These are phyloP conservation scores for Puccinia polysora DNA, from an alignment of 1,284 basidiomycete species.

Conservation along the genomic window DNA sequence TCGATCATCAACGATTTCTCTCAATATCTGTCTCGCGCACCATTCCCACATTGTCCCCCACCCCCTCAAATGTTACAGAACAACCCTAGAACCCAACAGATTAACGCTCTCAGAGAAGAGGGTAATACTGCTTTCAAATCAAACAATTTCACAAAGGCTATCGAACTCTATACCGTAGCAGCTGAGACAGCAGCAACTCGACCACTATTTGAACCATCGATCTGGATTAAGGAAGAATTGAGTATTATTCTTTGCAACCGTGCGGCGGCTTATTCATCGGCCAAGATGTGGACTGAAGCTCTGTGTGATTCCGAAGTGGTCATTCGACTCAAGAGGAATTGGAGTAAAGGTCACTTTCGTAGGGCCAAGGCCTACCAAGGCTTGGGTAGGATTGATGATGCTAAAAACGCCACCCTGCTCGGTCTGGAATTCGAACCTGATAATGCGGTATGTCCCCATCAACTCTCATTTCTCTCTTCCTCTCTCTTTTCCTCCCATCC, in stretches of 20 bases:
- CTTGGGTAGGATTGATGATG: constrained; percentile 68
- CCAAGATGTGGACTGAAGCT: constrained; percentile 72
- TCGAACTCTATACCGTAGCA: constrained; percentile 77
- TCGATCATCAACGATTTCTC: constrained; percentile 33
- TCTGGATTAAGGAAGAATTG: constrained; percentile 79
- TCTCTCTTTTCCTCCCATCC: too few relatives aligned
- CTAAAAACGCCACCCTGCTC: constrained; percentile 72
- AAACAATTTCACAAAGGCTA: constrained; percentile 68
- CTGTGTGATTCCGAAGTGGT: constrained; percentile 88
- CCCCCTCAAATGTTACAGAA: constrained; percentile 71
- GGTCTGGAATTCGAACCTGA: constrained; percentile 85
- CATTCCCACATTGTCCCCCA: constrained; percentile 58
- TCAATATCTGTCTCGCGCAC: constrained; percentile 20
- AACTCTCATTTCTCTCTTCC: too few relatives aligned
- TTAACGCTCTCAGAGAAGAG: constrained; percentile 76
- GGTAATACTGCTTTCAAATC: constrained; percentile 81
- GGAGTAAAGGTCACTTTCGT: constrained; percentile 94
- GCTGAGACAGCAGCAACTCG: constrained; percentile 74
- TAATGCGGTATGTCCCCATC: constrained; percentile 59
- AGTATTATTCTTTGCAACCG: constrained; percentile 84
- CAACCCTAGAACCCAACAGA: constrained; percentile 63
- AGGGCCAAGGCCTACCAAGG: constrained; percentile 80
- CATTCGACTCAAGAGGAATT: constrained; percentile 73
- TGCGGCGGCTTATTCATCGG: constrained; percentile 74
- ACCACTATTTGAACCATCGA: constrained; percentile 81